phyloP scores from a whole-genome alignment of 23 red algal genomes.

The Gracilaria domingensis region DNA sequence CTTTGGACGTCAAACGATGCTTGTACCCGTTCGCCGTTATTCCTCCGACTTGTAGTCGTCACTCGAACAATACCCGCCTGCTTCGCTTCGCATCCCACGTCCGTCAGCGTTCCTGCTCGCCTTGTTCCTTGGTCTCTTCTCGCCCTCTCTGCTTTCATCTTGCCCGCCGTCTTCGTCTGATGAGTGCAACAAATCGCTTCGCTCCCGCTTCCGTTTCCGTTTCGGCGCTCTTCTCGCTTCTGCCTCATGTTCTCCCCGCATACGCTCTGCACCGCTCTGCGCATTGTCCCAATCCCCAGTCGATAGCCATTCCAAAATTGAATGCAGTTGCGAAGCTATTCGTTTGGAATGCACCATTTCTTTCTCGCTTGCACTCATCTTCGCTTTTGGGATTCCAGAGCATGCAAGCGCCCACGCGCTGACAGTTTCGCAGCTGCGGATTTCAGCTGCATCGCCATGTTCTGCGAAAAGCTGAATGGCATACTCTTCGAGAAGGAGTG shows the following conservation, averaged over 20 bases:
- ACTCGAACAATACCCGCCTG: background rate
- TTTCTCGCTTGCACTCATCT: background rate
- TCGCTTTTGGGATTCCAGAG: background rate
- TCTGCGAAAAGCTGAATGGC: constrained; percentile 13
- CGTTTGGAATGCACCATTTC: background rate
- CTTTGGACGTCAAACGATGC: background rate
- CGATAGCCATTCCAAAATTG: background rate
- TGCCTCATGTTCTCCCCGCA: background rate
- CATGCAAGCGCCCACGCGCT: constrained; percentile 25
- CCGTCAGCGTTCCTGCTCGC: background rate
- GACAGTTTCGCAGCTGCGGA: background rate
- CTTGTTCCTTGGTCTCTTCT: background rate
- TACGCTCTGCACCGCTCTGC: background rate
- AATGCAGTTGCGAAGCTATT: constrained; percentile 13
- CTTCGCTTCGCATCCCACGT: background rate
- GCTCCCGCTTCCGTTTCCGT: background rate
- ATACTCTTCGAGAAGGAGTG: constrained; percentile 27
- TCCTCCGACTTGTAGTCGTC: constrained; percentile 13
- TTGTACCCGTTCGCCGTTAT: background rate
- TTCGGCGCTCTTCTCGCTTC: background rate
- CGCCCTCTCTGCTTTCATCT: background rate
- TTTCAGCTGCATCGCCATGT: background rate
- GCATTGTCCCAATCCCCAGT: background rate
- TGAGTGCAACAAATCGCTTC: background rate
- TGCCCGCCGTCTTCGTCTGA: background rate